Evolutionary conservation across 306 rosid genomes (phyloP), one percentile per base, ranked within the genome.

Genomic region (Alnus glutinosa): DNA sequence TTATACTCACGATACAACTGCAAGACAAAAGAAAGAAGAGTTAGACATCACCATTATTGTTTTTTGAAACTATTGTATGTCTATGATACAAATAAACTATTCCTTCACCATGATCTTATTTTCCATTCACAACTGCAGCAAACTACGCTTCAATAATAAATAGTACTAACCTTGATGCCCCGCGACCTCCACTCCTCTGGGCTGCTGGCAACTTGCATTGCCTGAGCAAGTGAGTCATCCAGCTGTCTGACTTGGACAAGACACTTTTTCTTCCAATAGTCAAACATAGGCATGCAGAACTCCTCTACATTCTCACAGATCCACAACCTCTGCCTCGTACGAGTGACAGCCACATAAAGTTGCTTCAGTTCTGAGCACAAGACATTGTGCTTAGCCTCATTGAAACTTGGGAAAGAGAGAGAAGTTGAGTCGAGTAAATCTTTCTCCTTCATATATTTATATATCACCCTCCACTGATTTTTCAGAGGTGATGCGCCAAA

Each of bases 321-420:
- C 97, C 97, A 92, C 71, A 90, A 81, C 52, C 97, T 86, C 48
- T 90, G 95, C 77, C 92, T 90, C 2, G 97, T 89, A 9, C 93
- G 90, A 54, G 96, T 92, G 19, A 92, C 85, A 64, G 96, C 93
- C 12, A 89, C 96, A 71, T 90, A 92, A 18, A 92, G 64, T 62
- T 88, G 96, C 80, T 92, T 92, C 37, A 92, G 76, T 78, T 92
- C 93, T 36, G 96, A 90, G 80, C 97, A 92, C 62, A 92, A 69
- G 37, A 88, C 78, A 81, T 86, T 88, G 82, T 92, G 96, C 63
- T 85, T 90, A 16, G 94, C 80, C 79, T 75, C 89, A 39, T 2
- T 79, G 84, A 90, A 92, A 14, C 32, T 63, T 47, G 87, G 91
- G 9, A 42, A 42, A 42, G 80, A 57, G 80, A 59, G 63, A 42